Percentiles rank a stretch among this genome's conserved stretches.
Evolutionary conservation across 1,139 yeast genomes (phyloP).

Genomic region (Candida gigantensis): DNA sequence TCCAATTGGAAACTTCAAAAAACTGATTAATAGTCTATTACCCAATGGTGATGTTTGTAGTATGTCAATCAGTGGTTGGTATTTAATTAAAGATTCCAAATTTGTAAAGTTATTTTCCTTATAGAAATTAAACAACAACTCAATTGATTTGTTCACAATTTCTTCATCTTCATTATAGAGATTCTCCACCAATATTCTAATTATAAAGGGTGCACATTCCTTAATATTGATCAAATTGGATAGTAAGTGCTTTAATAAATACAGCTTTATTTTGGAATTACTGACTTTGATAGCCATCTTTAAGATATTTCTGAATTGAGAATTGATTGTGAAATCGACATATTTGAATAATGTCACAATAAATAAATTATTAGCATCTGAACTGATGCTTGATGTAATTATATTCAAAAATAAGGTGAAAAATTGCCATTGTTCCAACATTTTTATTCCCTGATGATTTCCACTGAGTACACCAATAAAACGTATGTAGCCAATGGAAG

Average conservation of each 20-base stretch:
- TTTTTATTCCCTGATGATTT: slow-evolving; percentile 58
- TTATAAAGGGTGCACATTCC: slow-evolving; percentile 38
- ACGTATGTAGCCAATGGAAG: slow-evolving; percentile 75
- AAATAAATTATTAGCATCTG: slow-evolving; percentile 51
- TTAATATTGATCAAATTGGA: slow-evolving; percentile 38
- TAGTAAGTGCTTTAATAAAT: slow-evolving; percentile 57
- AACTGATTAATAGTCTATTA: slow-evolving; percentile 26
- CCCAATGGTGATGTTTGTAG: slow-evolving; percentile 29
- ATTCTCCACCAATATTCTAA: slow-evolving; percentile 61
- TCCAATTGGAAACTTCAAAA: slow-evolving; percentile 34
- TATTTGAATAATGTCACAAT: slow-evolving; percentile 58
- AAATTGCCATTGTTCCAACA: slow-evolving; percentile 81
- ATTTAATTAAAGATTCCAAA: slow-evolving; percentile 28
- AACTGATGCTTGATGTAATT: slow-evolving; percentile 43
- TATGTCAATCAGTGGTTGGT: slow-evolving; percentile 34
- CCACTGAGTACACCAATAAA: slow-evolving; percentile 73
- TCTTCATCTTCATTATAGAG: slow-evolving; percentile 65
- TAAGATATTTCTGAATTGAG: slow-evolving; percentile 68
- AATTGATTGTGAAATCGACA: slow-evolving; percentile 61
- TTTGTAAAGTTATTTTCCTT: slow-evolving; percentile 16
- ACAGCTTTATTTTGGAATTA: slow-evolving; percentile 50
- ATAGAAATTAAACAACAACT: slow-evolving; percentile 24
- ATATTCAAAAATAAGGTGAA: slow-evolving; percentile 79
- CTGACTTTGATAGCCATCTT: slow-evolving; percentile 64
- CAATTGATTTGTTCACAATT: slow-evolving; percentile 62